phyloP scores from a whole-genome alignment of 805 yeast genomes.

The Pichia rugopelliculosa region DNA sequence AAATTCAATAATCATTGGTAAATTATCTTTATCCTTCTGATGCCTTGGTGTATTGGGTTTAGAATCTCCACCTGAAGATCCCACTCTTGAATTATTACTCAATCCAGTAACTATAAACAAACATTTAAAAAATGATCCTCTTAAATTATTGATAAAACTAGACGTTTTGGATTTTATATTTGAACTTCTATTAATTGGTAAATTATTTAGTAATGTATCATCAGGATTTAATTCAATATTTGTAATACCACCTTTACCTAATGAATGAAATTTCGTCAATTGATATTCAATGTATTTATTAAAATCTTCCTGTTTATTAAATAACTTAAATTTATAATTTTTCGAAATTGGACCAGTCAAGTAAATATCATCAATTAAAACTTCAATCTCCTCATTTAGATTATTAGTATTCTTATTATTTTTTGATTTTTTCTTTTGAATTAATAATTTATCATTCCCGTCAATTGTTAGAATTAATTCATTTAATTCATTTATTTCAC shows the following conservation, averaged over 20 bases:
- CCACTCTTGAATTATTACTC: not conserved
- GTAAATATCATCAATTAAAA: slow-evolving; percentile 9
- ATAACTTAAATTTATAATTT: slow-evolving; percentile 11
- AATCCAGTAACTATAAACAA: slow-evolving; percentile 11
- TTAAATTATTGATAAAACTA: not conserved
- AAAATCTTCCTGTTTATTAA: slow-evolving; percentile 13
- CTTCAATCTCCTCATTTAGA: slow-evolving; percentile 3
- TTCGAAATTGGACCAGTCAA: not conserved
- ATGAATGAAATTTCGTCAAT: not conserved
- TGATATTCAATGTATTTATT: slow-evolving; percentile 9
- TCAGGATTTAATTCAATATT: not conserved
- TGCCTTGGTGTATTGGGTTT: slow-evolving; percentile 7
- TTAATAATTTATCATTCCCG: slow-evolving; percentile 9
- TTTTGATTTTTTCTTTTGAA: not conserved
- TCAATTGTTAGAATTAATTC: slow-evolving; percentile 7
- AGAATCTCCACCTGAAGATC: slow-evolving; percentile 2
- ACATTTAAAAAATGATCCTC: slow-evolving; percentile 9
- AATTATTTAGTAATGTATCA: not conserved
- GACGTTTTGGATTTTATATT: not conserved
- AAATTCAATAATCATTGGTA: not conserved
- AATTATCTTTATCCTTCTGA: slow-evolving; percentile 3
- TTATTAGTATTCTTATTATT: not conserved
- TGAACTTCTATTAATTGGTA: not conserved
- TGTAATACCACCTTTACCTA: not conserved
- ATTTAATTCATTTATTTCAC: not conserved